Evolutionary conservation across 768 basidiomycete species (phyloP), one percentile per base, ranked within the genome.

Genomic region (Suillus luteus): DNA sequence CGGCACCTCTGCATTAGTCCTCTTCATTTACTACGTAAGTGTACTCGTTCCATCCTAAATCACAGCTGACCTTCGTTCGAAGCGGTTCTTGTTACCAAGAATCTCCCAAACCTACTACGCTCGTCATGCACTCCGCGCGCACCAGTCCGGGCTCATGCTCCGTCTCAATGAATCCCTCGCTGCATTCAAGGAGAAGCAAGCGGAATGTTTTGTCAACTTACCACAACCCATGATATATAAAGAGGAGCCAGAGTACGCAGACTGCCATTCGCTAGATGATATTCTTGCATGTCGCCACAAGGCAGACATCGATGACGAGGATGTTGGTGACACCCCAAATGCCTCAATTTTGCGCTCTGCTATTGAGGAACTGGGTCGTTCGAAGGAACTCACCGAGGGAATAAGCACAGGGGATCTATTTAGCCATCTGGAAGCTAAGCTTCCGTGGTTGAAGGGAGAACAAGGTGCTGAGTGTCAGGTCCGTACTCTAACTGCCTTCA

Each of bases 21-120:
- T 88, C 17, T 77, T 91, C 59, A 68, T 89, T 54, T 92, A 91
- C 76, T 85, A 90, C 67, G 91, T 92, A 69, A 65, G 88, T 51
- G 43, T 27, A 11, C 37, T 44, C 31, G 7, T 15, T 40, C 52
- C n/a, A 41, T 15, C 27, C 27, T 17, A 33, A 10, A 24, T 24
- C 38, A 66, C 70, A 62, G 69, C 46, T 61, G 14, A 60, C 59
- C n/a, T 37, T 22, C 2, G n/a, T 24, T 55, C 4, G 17, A 64
- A 93, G 91, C 84, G 85, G 41, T 85, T 87, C 68, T 77, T 93
- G 27, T 82, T 91, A 31, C 91, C 91, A 5, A 85, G 85, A 38
- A 81, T 93, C 12, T 73, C 82, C 2, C 81, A 78, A 55, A 85
- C 88, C 1, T 81, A 80, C 33, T 72, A 83, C 35, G 90, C 91